phyloP scores from a whole-genome alignment of 73 alveolate genomes.

The Paramecium sonneborni region DNA sequence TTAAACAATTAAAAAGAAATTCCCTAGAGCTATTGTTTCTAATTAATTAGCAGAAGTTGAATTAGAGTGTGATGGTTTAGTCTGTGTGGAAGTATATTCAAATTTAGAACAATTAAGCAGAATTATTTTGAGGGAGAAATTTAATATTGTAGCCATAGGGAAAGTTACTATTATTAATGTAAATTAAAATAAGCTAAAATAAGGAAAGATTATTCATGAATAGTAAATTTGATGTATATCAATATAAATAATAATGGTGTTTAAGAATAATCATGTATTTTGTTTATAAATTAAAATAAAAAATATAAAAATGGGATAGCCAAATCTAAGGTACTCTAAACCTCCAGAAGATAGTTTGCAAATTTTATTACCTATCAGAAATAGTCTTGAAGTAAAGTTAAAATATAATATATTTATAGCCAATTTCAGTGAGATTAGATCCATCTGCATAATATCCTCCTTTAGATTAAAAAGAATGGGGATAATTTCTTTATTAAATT shows the following conservation, averaged over 20 bases:
- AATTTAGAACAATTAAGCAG: conserved; percentile 38
- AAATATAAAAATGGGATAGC: conserved; percentile 15
- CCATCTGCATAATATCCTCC: background rate
- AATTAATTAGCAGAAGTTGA: conserved; percentile 47
- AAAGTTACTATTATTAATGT: background rate
- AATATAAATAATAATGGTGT: background rate
- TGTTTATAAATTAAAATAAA: background rate
- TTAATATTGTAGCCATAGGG: conserved; percentile 52
- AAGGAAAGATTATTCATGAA: background rate
- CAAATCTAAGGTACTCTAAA: background rate
- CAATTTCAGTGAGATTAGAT: background rate
- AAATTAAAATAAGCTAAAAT: conserved; percentile 5
- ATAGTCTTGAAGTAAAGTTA: background rate
- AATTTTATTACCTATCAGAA: background rate
- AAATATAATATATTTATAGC: background rate
- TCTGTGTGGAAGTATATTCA: conserved; percentile 8
- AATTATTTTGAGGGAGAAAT: conserved; percentile 48
- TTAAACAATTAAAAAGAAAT: background rate
- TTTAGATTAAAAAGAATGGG: background rate
- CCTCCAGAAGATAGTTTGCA: background rate
- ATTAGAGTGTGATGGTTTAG: conserved; percentile 9
- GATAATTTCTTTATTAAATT: background rate
- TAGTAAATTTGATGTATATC: conserved; percentile 21
- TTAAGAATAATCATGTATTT: background rate
- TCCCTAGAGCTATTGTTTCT: conserved; percentile 43